These are phyloP conservation scores for Suillus cothurnatus DNA, from an alignment of 768 basidiomycete species.

Conservation along the genomic window DNA sequence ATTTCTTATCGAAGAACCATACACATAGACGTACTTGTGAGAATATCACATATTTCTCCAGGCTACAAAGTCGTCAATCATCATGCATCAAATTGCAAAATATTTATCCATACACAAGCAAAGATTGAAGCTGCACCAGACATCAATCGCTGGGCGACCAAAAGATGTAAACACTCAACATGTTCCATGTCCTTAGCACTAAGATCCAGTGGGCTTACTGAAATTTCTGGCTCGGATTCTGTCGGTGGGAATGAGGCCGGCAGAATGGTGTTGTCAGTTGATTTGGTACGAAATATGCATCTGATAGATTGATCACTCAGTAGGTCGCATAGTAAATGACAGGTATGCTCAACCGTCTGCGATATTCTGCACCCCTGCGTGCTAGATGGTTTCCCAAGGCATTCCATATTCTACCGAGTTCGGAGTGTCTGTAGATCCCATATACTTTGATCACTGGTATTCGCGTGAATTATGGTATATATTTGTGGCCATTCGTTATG, in stretches of 20 bases:
- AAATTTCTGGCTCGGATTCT: constrained; percentile 18
- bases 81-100: neutral
- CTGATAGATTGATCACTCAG: constrained; percentile 27
- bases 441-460: constrained; percentile 49
- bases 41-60: constrained; percentile 33
- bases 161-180: constrained; percentile 30
- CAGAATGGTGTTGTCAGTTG: constrained; percentile 41
- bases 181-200: constrained; percentile 49
- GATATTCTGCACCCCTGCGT: constrained; percentile 54
- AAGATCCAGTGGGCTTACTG: constrained; percentile 31
- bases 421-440: constrained; percentile 51
- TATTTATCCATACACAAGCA: constrained; percentile 50
- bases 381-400: constrained; percentile 43
- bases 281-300: constrained; percentile 46
- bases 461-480: neutral
- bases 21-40: constrained; percentile 23
- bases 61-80: constrained; percentile 45
- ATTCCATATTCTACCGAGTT: constrained; percentile 52
- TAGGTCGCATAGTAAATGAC: neutral
- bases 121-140: constrained; percentile 49
- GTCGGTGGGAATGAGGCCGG: constrained; percentile 57
- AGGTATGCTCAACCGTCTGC: constrained; percentile 42
- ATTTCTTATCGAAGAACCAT: neutral
- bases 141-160: neutral
- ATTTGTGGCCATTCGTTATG: neutral